Base-by-base conservation (phyloP, 2,329 filamentous ascomycete species). In the Alternaria brassicicola region DNA sequence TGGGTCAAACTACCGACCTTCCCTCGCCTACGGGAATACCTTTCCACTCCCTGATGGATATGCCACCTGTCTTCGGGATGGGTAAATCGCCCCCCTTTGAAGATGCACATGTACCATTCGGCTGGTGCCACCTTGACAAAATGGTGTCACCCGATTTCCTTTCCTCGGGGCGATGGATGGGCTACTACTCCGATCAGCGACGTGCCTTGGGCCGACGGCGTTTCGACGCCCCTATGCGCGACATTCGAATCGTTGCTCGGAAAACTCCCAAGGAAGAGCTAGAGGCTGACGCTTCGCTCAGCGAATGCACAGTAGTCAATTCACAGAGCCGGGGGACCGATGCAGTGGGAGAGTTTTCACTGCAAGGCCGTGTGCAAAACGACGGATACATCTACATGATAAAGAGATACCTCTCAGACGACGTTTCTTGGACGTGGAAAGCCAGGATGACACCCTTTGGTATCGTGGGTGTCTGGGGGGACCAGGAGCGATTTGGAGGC, bases 371-470 rank as follows among this genome's bases (percentile, higher is more conserved):
- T 1, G 57, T 71, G 9, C 50, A 46, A 21, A 39, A 54, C 19
- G 54, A 68, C 17, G 70, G 70, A 1, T 17, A 48, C 10, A 64
- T 72, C 3, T 43, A 48, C 10, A 12, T 68, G 2, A 36, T 43
- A 3, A 70, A 72, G 43, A 49, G 42, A 15, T 68, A 72, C 35
- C 45, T 61, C 23, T 41, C 23, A 10, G 13, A 21, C 2, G 43
- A 42, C 1, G 49, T 31, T 36, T 43, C 48, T 2, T 71, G 64
- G 65, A 47, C 36, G 3, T 72, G 65, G 62, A 51, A 47, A 2
- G 70, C 65, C 8, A 25, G 50, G 9, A 33, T 72, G 8, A 66
- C 61, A 9, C 69, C 69, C 0, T 72, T 71, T 48, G 70, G 69
- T 0, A 70, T 72, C 9, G 61, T 66, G 19, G 70, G 68, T 3